Evolutionary conservation across 2,329 filamentous ascomycete species (phyloP), one percentile per base, ranked within the genome.

Genomic region (Pyrenophora graminea): DNA sequence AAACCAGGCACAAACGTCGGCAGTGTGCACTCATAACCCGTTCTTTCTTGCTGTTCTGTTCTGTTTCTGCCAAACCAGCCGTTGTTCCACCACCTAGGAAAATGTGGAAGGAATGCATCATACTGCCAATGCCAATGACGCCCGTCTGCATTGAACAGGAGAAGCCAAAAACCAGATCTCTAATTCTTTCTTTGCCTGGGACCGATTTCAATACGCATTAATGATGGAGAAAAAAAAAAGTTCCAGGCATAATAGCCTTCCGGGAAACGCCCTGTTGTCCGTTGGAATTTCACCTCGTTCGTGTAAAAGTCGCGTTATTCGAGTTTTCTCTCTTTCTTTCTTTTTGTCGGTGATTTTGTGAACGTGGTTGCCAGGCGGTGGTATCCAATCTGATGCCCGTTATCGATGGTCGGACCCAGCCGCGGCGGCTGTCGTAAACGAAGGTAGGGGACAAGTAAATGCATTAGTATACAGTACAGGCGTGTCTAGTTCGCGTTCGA

Each of bases 401-500:
- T 42, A 48, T 46, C 15, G 3, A 41, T 42, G 33, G 33, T 37
- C 13, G 34, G 21, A 34, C 21, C 17, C 15, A 30, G 31, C 15
- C 38, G 44, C 25, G 18, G n/a, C 33, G 13, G 30, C 18, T 19
- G 31, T 41, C 42, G 21, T 30, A 33, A 43, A 48, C 13, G 32
- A 38, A 19, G 30, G 8, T 12, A 12, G 18, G 36, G 32, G 21
- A 25, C 38, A 17, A 17, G 39, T 18, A 31, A 7, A 10, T 30
- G 15, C 7, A 25, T 39, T 12, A 39, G 33, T 32, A 12, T 37
- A 25, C 39, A 31, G n/a, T 30, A 25, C 5, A 18, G 25, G 31
- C 18, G 17, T 34, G 41, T 27, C 50, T 31, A 45, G 48, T 33
- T 41, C 45, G 48, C 45, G 52, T 47, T 48, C 34, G 51, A 43